Evolutionary conservation across 179 eudicot genomes (phyloP), one percentile per base, ranked within the genome.

Genomic region (Heliamphora pulchella): DNA sequence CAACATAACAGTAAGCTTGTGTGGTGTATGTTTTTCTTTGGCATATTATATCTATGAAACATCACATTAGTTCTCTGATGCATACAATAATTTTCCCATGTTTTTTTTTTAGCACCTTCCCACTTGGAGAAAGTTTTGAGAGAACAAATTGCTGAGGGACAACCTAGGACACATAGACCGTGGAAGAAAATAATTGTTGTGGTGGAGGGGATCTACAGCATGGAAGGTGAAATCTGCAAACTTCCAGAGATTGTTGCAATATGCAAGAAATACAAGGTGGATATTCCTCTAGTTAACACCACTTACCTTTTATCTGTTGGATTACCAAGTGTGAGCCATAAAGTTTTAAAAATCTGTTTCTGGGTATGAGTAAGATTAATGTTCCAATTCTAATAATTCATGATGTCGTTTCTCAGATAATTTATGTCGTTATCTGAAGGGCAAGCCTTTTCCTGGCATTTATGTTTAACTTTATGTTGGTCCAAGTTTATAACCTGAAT

Each of bases 161-260:
- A 96, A 81, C 97, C 98, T 9, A 90, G 99, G 80, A 96, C 99
- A 3, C 99, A 92, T 87, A 89, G 99, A 88, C 98, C 99, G 62
- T 96, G 99, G 99, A 96, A 96, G 87, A 96, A 96, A 83, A 96
- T 96, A 61, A 88, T 96, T 66, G 96, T 96, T 69, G 88, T 94
- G 64, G 99, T 96, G 79, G 99, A 96, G 87, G 99, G 99, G 46
- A 96, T 96, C 81, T 96, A 96, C 84, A 96, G 99, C 82, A 96
- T 96, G 99, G 99, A 96, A 87, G 99, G 99, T 13, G 99, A 96
- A 84, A 90, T 96, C 20, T 96, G 99, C 91, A 87, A 94, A 50
- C 97, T 96, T 74, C 98, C 99, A 22, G 99, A 92, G 86, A 90
- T 96, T 67, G 96, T 94, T 76, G 84, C 97, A 41, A 82, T 96